phyloP scores from a whole-genome alignment of 1,139 yeast species.

The Diutina sp. region DNA sequence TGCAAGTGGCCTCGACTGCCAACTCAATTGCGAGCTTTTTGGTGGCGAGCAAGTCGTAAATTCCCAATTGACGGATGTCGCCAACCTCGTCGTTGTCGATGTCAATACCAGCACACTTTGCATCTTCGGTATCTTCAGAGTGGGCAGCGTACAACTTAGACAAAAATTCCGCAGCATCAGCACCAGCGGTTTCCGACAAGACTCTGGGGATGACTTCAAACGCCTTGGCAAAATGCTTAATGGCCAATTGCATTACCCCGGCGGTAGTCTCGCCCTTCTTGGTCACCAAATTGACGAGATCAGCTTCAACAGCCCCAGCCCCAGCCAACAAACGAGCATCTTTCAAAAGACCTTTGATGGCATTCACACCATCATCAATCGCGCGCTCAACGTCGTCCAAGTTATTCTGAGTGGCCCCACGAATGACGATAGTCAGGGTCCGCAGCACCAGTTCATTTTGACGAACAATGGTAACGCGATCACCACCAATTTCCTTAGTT shows the following conservation, averaged over 20 bases:
- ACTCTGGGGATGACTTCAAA: slow-evolving; percentile 91
- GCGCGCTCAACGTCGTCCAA: slow-evolving; percentile 95
- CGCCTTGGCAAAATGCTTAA: slow-evolving; percentile 87
- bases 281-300: slow-evolving; percentile 66
- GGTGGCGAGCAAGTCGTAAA: slow-evolving; percentile 68
- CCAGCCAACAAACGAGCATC: slow-evolving; percentile 80
- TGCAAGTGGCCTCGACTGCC: slow-evolving; percentile 92
- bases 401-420: slow-evolving; percentile 96
- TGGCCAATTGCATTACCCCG: slow-evolving; percentile 84
- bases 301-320: slow-evolving; percentile 95
- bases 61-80: slow-evolving; percentile 57
- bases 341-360: slow-evolving; percentile 78
- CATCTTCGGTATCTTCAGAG: slow-evolving; percentile 30
- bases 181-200: slow-evolving; percentile 88
- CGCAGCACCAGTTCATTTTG: slow-evolving; percentile 61
- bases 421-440: slow-evolving; percentile 83
- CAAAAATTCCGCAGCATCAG: slow-evolving; percentile 78
- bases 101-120: slow-evolving; percentile 25
- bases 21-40: slow-evolving; percentile 82
- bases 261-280: slow-evolving; percentile 89
- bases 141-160: slow-evolving; percentile 86
- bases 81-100: slow-evolving; percentile 19
- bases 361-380: slow-evolving; percentile 91
- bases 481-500: slow-evolving; percentile 93
- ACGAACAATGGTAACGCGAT: slow-evolving; percentile 87